Evolutionary conservation across 2,329 filamentous ascomycete species (phyloP).

Genomic region (Ustulina deusta): DNA sequence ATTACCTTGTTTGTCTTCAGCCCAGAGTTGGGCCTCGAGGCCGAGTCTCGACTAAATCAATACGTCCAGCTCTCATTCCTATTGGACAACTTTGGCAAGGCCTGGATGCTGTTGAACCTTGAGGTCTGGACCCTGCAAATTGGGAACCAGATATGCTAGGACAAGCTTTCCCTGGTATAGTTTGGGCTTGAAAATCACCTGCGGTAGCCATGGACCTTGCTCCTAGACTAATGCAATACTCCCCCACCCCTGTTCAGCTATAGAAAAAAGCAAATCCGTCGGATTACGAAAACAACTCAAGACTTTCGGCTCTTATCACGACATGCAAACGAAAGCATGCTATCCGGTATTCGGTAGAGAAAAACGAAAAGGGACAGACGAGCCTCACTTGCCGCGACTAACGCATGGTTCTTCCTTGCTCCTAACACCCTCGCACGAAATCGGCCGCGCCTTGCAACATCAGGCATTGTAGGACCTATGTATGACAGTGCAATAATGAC

Average conservation of each 20-base stretch:
- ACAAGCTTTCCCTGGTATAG: slow-evolving; percentile 28
- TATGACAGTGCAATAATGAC: slow-evolving; percentile 33
- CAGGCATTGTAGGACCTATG: slow-evolving; percentile 30
- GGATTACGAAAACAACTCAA: slow-evolving; percentile 32
- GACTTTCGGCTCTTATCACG: slow-evolving; percentile 23
- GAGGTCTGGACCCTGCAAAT: slow-evolving; percentile 29
- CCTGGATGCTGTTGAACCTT: slow-evolving; percentile 29
- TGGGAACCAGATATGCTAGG: slow-evolving; percentile 16
- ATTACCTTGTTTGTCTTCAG: slow-evolving; percentile 17
- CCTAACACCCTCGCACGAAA: slow-evolving; percentile 34
- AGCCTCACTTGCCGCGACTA: slow-evolving; percentile 35
- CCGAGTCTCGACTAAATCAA: slow-evolving; percentile 19
- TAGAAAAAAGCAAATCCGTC: slow-evolving; percentile 34
- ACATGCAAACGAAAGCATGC: slow-evolving; percentile 29
- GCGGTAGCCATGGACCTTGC: slow-evolving; percentile 28
- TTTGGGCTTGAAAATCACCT: slow-evolving; percentile 33
- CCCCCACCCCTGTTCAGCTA: slow-evolving; percentile 35
- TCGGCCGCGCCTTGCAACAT: slow-evolving; percentile 35
- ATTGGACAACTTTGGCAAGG: slow-evolving; percentile 25
- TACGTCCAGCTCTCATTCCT: slow-evolving; percentile 8
- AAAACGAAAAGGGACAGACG: slow-evolving; percentile 22
- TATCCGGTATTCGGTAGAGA: slow-evolving; percentile 26
- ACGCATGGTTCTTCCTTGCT: slow-evolving; percentile 39
- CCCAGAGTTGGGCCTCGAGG: slow-evolving; percentile 16
- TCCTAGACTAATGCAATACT: slow-evolving; percentile 35